Evolutionary conservation across 176 grass and related monocot species (phyloP), one percentile per base, ranked within the genome.

Genomic region (Zoysia japonica): DNA sequence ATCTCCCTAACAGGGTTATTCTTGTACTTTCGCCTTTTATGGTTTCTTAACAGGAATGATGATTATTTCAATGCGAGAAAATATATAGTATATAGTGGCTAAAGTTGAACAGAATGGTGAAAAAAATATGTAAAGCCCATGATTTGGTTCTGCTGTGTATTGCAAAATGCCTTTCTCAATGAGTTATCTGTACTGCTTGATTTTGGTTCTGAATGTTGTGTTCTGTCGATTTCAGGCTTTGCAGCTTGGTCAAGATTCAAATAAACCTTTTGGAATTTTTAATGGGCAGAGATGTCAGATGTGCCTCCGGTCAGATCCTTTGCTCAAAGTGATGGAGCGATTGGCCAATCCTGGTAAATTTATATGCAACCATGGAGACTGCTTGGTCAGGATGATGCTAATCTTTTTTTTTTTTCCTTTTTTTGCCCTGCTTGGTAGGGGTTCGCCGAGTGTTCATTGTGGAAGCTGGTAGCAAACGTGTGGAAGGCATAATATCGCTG

Each of bases 241-340:
- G 78, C 92, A 96, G 70, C 90, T 99, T 70, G 92, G 92, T 35
- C 96, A 96, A 68, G 96, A 99, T 78, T 86, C 86, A 54, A 93
- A 75, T 53, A 91, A 88, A 61, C 84, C 82, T 15, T 87, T 89
- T 46, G 92, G 96, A n/a, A 45, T 89, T 16, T 99, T 93, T 47
- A 93, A 91, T 15, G 96, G 93, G 6, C 90, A 99, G 78, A 93
- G 96, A 80, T 94, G 92, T 65, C 96, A 99, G 80, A 99, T 99
- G 96, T 99, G 96, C 83, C 92, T 99, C 13, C 90, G 90, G 38
- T 86, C 90, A 47, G 96, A 99, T 85, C n/a, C 92, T 57, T 71
- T 96, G 84, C 70, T 93, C 54, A 99, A 99, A 80, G 96, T 99
- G 80, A 93, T 99, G 96, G 96, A 99, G 71, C 89, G 96, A 68